Base-by-base conservation (phyloP, 1,139 yeast genomes). In the Debaryomyces sp. region DNA sequence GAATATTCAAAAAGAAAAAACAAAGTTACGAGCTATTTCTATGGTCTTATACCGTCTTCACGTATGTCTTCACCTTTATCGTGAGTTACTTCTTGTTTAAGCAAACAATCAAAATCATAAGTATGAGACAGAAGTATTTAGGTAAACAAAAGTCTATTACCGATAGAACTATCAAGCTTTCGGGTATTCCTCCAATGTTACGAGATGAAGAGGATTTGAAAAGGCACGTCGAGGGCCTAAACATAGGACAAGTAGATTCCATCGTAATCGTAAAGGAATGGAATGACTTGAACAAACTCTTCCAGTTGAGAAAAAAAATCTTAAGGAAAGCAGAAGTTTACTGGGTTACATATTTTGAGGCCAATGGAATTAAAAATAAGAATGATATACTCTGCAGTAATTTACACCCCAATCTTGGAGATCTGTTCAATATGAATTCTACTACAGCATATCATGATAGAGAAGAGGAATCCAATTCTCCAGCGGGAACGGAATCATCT, bases 201-300 rank as follows among this genome's bases (percentile, higher is more conserved):
- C 73, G 97, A 49, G 84, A 84, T 46, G 94, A 85, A 55, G 77
- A 78, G 22, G 83, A 81, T 12, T 70, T 94, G 56, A 84, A 81
- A 50, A 78, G 82, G 40, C 94, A 89, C 60, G 85, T 94, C 32
- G 95, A 89, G 55, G 77, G 80, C 15, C 71, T 92, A 41, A 86
- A 87, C 23, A 86, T 92, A 41, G 97, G 97, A 1, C 84, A 81
- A 51, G 96, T 92, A 1, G 81, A 87, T 27, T 77, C 86, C 0
- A 78, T 92, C 9, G 84, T 87, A 2, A 81, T 94, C 6, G 95
- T 96, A 53, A 75, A 90, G 50, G 92, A 92, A 62, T 94, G 98
- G 97, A 80, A 80, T 12, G 78, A 77, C 26, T 71, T 94, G 48
- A 90, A 90, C 56, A 62, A 67, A 36, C 69, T 94, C 27, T 87